Conservation (phyloP, 352 stramenopile genomes). For the Phytophthora sp. region DNA sequence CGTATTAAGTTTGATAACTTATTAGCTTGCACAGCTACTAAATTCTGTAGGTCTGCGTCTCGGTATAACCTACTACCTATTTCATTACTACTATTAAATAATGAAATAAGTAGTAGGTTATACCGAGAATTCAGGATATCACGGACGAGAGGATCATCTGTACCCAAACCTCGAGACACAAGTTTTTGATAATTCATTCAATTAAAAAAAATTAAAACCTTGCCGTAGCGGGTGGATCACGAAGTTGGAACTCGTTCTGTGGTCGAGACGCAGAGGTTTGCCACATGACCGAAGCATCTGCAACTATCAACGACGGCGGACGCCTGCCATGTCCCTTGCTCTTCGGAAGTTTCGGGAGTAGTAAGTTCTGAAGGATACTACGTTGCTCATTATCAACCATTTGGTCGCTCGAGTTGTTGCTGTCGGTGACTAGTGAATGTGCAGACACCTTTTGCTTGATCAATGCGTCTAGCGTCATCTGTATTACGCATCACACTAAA, state of each 20-base stretch:
- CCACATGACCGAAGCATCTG: conserved; percentile 44
- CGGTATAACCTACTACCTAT: no score
- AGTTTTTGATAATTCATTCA: neutral
- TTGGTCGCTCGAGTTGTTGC: conserved; percentile 18
- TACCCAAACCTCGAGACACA: no score
- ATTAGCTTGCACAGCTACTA: no score
- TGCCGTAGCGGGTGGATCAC: conserved; percentile 28
- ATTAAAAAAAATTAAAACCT: conserved; percentile 32
- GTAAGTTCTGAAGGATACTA: conserved; percentile 16
- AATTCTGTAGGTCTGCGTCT: no score
- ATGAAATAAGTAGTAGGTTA: no score
- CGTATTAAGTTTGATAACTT: no score
- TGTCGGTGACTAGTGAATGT: neutral
- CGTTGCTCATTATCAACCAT: conserved; percentile 24
- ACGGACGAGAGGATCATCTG: no score
- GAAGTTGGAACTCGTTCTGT: neutral
- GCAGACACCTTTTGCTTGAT: conserved; percentile 41
- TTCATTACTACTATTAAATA: no score
- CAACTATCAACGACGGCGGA: neutral
- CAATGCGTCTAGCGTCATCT: conserved; percentile 63
- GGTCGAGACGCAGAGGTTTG: conserved; percentile 21
- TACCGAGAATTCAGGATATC: no score
- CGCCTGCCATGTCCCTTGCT: conserved; percentile 3
- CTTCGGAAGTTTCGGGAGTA: conserved; percentile 28
- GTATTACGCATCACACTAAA: neutral